phyloP scores from a whole-genome alignment of 257 asterid genomes.

The Plectranthus barbatus region DNA sequence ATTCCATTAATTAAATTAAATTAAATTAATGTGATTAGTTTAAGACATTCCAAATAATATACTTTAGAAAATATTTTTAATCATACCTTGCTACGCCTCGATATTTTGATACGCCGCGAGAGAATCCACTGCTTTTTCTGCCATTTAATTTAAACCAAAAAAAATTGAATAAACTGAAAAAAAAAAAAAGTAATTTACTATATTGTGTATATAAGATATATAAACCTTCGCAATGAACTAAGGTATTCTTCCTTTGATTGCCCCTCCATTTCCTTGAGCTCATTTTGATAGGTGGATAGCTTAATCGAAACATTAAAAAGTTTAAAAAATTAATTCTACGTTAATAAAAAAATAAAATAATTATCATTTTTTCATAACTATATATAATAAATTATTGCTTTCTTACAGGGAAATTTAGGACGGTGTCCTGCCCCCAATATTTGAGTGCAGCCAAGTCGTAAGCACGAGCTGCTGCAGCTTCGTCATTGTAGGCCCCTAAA shows the following conservation, averaged over 20 bases:
- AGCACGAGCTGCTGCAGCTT: constrained; percentile 97
- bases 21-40: too few relatives aligned
- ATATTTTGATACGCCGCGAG: constrained; percentile 92
- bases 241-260: constrained; percentile 85
- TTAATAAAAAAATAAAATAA: too few relatives aligned
- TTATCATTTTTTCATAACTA: too few relatives aligned
- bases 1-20: neutral
- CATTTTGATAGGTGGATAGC: constrained; percentile 54
- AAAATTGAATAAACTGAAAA: neutral
- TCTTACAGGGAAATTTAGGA: constrained; percentile 83
- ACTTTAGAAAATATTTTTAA: neutral
- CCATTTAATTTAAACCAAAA: neutral
- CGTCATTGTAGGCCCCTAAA: constrained; percentile 89
- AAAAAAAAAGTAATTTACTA: neutral
- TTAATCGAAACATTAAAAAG: neutral
- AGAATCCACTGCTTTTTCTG: constrained; percentile 96
- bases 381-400: neutral
- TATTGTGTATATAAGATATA: neutral
- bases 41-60: neutral
- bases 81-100: constrained; percentile 95
- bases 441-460: constrained; percentile 96
- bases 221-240: constrained; percentile 82
- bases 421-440: constrained; percentile 90
- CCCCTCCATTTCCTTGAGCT: constrained; percentile 75
- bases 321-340: too few relatives aligned